Conservation (phyloP, 257 asterid species). For the Plectranthus barbatus region DNA sequence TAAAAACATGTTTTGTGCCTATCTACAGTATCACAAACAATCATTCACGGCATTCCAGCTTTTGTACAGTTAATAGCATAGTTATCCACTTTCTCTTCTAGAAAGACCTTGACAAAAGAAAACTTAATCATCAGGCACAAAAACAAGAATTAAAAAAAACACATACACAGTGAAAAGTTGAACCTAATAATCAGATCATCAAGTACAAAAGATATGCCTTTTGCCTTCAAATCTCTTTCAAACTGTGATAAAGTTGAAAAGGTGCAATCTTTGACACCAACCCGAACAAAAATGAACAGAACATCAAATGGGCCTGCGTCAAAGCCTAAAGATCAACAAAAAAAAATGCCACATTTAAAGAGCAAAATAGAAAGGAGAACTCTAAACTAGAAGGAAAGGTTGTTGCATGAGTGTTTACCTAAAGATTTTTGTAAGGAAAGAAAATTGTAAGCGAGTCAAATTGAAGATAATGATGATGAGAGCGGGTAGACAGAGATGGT, state of each 20-base stretch:
- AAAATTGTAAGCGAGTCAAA: conserved; percentile 14
- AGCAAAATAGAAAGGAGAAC: background rate
- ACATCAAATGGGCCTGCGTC: conserved; percentile 14
- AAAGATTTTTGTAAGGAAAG: conserved; percentile 11
- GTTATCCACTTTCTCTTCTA: conserved; percentile 27
- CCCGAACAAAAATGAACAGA: conserved; percentile 7
- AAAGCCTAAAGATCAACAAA: conserved; percentile 5
- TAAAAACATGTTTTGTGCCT: conserved; percentile 46
- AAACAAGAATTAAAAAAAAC: conserved; percentile 11
- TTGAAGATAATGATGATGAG: conserved; percentile 36
- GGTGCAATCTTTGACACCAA: conserved; percentile 32
- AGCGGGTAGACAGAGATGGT: conserved; percentile 29
- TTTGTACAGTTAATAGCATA: conserved; percentile 17
- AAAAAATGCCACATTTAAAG: conserved; percentile 12
- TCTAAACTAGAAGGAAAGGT: background rate
- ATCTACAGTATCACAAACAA: conserved; percentile 17
- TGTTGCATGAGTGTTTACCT: conserved; percentile 18
- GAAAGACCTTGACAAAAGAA: conserved; percentile 27
- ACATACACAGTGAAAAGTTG: conserved; percentile 12
- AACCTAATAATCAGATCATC: conserved; percentile 22
- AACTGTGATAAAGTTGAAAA: conserved; percentile 27
- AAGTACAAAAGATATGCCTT: conserved; percentile 31
- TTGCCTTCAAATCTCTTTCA: conserved; percentile 24
- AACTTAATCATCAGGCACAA: conserved; percentile 35
- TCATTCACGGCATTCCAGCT: conserved; percentile 16